Conservation (phyloP, 768 basidiomycete genomes). For the Suillus brevipes region DNA sequence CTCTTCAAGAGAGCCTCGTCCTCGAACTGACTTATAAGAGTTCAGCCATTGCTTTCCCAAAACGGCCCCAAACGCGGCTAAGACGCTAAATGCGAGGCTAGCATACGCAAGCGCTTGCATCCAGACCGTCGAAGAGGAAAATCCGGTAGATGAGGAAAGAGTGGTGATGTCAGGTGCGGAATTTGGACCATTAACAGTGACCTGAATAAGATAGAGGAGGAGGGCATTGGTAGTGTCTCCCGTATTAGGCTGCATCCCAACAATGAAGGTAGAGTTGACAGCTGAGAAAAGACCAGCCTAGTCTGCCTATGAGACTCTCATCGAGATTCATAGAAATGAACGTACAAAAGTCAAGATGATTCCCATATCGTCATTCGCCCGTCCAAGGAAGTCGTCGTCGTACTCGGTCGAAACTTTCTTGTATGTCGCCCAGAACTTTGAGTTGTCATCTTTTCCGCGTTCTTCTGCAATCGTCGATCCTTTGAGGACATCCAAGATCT, state of each 20-base stretch:
- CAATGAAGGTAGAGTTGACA: background rate
- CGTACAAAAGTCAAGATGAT: constrained; percentile 2
- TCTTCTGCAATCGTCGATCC: background rate
- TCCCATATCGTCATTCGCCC: background rate
- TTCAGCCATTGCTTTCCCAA: background rate
- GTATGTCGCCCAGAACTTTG: background rate
- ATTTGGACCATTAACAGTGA: background rate
- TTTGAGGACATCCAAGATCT: background rate
- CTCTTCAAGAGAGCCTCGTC: constrained; percentile 2
- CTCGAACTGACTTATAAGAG: background rate
- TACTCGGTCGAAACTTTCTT: background rate
- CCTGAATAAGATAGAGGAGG: background rate
- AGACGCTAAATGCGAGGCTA: background rate
- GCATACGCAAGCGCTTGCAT: background rate
- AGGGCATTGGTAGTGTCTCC: background rate
- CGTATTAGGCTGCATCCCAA: background rate
- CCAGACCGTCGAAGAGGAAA: background rate
- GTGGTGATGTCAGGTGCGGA: background rate
- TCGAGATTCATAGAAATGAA: background rate
- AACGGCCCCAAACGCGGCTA: background rate
- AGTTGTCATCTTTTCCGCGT: background rate
- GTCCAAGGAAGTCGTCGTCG: background rate
- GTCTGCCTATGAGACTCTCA: background rate
- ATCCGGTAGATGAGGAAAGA: background rate
- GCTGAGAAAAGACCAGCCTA: constrained; percentile 6